Base-by-base conservation (phyloP, 1,284 basidiomycete genomes). In the Cryptococcus wingfieldii region DNA sequence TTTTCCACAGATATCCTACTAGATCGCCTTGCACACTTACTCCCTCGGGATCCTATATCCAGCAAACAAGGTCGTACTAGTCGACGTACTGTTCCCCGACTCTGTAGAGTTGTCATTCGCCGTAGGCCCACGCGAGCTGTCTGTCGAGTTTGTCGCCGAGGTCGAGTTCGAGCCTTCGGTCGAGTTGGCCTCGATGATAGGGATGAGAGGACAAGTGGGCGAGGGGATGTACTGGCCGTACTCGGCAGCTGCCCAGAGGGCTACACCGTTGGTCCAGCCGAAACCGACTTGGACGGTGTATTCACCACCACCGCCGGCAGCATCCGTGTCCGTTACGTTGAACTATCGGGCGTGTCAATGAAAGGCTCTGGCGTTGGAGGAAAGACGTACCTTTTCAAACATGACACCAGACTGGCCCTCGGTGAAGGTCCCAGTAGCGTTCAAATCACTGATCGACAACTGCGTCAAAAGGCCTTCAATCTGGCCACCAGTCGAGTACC, bases 201-300 rank as follows among this genome's bases (percentile, higher is more conserved):
- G 65, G 56, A 79, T 77, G 37, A 74, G 61, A 2, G 90, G 89
- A 63, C 89, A 93, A 39, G 79, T 68, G 0, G 88, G 89, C 2
- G 80, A 70, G 45, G 80, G 82, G 41, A 92, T 81, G 38, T 84
- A 75, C 4, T 81, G 58, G 0, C 89, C 89, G 66, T 87, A 91
- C 48, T 80, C 82, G 57, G 83, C 84, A 5, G 87, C 85, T 8
- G 86, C 77, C 86, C 87, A 90, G 42, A 91, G 81, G 38, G 67
- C 70, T 59, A 88, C 88, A 37, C 89, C 90, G 70, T 93, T 93
- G 28, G 90, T 92, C 90, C 90, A 94, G n/a, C 90, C 89, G 46
- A 72, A 71, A 1, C 69, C 70, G 2, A 70, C 56, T 31, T 71
- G 66, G 4, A 67, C 65, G 1, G 83, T 86, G 65, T 93, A 93